Base-by-base conservation (phyloP, 2,329 filamentous ascomycete genomes). In the Penicillium sp. region DNA sequence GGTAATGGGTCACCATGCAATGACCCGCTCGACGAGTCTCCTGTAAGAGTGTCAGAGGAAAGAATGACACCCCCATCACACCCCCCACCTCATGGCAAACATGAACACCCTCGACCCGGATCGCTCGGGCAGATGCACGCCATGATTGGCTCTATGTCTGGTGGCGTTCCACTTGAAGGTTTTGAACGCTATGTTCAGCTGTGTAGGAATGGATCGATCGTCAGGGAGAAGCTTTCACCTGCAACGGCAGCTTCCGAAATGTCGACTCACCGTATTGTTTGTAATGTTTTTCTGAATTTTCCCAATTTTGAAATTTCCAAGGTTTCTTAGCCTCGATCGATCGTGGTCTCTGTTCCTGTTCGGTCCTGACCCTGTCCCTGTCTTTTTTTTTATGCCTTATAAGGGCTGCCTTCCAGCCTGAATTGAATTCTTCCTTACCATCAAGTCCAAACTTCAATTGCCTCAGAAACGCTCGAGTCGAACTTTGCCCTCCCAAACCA, bases 201-300 rank as follows among this genome's bases (percentile, higher is more conserved):
- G 45, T 24, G 43, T 44, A 11, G 4, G 6, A 33, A 48, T 48
- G 46, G 29, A 48, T 52, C 55, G 53, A 63, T 56, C 48, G 53
- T 46, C 31, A 39, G 24, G 35, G 49, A 50, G 48, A 57, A 58
- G 50, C 49, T 49, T 58, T 37, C 39, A 48, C 10, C 1, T 21
- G 60, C 26, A 27, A 10, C 51, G 57, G 63, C 48, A 60, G 50
- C 58, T 63, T 59, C 59, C 56, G 59, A 63, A 63, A 48, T 48
- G 27, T 3, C 48, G 45, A 31, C 37, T 52, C 22, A 44, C 19
- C 31, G 41, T 39, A 47, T 51, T 62, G 24, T 27, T 9, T 33
- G n/a, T n/a, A n/a, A n/a, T n/a, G n/a, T 51, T 55, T 22, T 52
- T 33, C 24, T 3, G 13, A n/a, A 37, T 24, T 49, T 49, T 14